Evolutionary conservation across 169 alveolate species (phyloP).

Genomic region (Eimeria sp.): DNA sequence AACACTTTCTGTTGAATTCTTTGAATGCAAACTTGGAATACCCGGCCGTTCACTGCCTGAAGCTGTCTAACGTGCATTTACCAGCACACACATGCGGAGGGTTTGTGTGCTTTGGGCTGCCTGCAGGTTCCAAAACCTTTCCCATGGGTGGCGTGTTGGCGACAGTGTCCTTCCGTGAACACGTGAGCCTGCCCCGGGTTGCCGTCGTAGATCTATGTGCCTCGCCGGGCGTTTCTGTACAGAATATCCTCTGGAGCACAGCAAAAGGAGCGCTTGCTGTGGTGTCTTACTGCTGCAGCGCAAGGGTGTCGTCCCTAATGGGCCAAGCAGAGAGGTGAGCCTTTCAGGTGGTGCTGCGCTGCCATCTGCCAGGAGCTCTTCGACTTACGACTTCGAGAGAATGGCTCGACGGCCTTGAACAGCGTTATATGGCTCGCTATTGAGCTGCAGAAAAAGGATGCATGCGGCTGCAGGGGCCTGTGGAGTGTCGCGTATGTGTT

Average conservation of each 20-base stretch:
- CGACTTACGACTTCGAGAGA: background rate
- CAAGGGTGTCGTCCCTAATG: background rate
- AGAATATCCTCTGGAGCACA: background rate
- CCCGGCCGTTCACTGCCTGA: background rate
- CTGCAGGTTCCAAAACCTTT: background rate
- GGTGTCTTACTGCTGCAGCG: background rate
- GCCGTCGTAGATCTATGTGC: background rate
- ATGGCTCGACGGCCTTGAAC: background rate
- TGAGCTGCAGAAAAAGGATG: background rate
- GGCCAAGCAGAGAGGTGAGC: background rate
- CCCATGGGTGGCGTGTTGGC: background rate
- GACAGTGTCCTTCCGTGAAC: background rate
- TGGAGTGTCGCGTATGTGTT: background rate
- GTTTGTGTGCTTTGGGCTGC: background rate
- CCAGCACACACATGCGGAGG: background rate
- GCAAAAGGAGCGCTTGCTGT: background rate
- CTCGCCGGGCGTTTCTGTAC: background rate
- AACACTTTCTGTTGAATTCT: background rate
- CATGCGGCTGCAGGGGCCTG: background rate
- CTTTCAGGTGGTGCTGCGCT: background rate
- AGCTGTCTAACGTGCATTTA: background rate
- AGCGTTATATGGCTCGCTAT: too few species aligned
- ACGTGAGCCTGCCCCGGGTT: background rate
- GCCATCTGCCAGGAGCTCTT: background rate
- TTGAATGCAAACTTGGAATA: background rate